Conservation (phyloP, 805 yeast genomes). For the Candida alai region DNA sequence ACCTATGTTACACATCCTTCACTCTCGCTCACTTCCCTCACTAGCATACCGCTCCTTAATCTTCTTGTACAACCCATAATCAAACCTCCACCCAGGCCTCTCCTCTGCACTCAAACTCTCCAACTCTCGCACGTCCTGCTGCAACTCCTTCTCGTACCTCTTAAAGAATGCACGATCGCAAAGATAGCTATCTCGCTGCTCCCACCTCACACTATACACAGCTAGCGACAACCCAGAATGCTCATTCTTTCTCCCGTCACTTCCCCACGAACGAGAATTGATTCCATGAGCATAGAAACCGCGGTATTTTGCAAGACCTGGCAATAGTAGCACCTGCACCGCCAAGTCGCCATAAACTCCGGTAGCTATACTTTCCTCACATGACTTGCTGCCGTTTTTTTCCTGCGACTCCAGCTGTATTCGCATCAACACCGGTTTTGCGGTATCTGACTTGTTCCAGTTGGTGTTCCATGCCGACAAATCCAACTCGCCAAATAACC, state of each 20-base stretch:
- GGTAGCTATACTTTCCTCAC: conserved; percentile 10
- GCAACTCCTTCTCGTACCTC: conserved; percentile 22
- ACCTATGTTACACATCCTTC: background rate
- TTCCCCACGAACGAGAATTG: conserved; percentile 70
- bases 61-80: conserved; percentile 22
- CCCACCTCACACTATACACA: conserved; percentile 55
- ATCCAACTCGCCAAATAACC: conserved; percentile 45
- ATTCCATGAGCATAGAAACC: conserved; percentile 69
- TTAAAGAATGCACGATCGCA: conserved; percentile 28
- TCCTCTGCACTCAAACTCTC: conserved; percentile 16
- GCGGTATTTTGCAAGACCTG: conserved; percentile 58
- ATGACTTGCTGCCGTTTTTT: conserved; percentile 8
- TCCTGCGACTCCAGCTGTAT: conserved; percentile 17
- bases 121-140: conserved; percentile 19
- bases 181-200: conserved; percentile 23
- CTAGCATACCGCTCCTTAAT: conserved; percentile 21
- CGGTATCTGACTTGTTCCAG: conserved; percentile 27
- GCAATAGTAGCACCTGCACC: conserved; percentile 61
- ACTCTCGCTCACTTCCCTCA: background rate
- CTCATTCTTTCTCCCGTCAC: conserved; percentile 18
- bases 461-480: conserved; percentile 28
- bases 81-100: conserved; percentile 31
- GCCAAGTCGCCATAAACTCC: conserved; percentile 45
- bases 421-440: conserved; percentile 16
- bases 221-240: conserved; percentile 83